phyloP scores from a whole-genome alignment of 106 monocot genomes.

The Platanthera guangdongensis region DNA sequence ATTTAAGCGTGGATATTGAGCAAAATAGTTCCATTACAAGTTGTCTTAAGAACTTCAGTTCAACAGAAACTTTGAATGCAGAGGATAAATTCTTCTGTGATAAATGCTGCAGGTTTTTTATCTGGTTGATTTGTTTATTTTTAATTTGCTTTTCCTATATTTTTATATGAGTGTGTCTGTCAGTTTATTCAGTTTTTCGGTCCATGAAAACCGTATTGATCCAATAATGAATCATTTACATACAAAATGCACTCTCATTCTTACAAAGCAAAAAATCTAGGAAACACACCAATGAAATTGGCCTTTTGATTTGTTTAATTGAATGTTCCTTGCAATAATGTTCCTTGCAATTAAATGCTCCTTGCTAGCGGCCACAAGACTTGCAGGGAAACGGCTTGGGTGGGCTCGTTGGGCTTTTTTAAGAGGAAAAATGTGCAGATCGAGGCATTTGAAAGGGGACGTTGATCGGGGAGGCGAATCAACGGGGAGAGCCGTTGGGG shows the following conservation, averaged over 20 bases:
- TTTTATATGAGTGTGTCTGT: neutral
- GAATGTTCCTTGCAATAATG: too few relatives aligned
- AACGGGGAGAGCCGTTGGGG: too few relatives aligned
- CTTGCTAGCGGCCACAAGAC: too few relatives aligned
- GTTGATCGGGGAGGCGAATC: too few relatives aligned
- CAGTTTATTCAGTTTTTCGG: neutral
- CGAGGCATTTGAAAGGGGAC: too few relatives aligned
- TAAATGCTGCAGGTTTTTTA: conserved; percentile 45
- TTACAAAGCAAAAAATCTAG: neutral
- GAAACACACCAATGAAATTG: neutral
- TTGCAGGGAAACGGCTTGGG: too few relatives aligned
- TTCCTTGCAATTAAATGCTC: too few relatives aligned
- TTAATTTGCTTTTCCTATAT: neutral
- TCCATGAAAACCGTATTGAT: neutral
- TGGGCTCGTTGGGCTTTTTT: too few relatives aligned
- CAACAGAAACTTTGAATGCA: conserved; percentile 55
- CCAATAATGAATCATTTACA: neutral
- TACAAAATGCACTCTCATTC: neutral
- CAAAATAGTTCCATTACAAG: conserved; percentile 62
- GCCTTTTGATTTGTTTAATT: neutral
- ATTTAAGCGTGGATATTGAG: conserved; percentile 55
- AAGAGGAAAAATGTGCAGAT: too few relatives aligned
- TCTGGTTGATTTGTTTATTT: neutral
- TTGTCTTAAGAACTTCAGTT: conserved; percentile 60
- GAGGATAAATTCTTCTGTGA: conserved; percentile 67